Base-by-base conservation (phyloP, 305 asterid genomes). In the Nicotiana rustica region DNA sequence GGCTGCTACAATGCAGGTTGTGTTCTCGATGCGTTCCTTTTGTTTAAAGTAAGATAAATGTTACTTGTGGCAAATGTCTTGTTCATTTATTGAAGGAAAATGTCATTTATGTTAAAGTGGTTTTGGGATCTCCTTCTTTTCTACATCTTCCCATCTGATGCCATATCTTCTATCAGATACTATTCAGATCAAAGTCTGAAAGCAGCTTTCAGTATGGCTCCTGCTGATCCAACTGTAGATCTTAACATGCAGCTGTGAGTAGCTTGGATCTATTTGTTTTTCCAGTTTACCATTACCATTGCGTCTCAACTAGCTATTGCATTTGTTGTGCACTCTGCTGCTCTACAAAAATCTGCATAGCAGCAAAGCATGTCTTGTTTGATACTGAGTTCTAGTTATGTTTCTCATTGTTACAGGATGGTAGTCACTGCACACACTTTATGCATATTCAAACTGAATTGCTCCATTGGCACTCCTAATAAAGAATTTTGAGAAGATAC, bases 1-100 rank as follows among this genome's bases (percentile, higher is more conserved):
- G 93, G 98, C 98, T 82, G 97, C 98, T 71, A 95, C 98, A 18
- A 95, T 96, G 96, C 99, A 96, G 89, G 99, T 93, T 70, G 82
- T 93, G 85, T 90, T 96, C 89, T 93, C 98, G 33, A 95, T 97
- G 1, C 92, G 81, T 79, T 89, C 96, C 81, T 96, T 96, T 86
- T 91, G 86, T 89, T 84, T 96, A 85, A 89, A 98, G 99, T 95
- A 67, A 80, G 98, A 89, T 59, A 78, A 82, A 81, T 56, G 15
- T 57, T 49, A 76, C 33, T 80, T 83, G 55, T 83, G 77, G 65
- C 68, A 47, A 75, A 15, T 56, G 75, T n/a, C 44, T 31, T 76
- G 33, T 56, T 76, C 14, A 29, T 56, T 31, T 55, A 4, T 56
- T 56, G 52, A 55, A 56, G 80, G 33, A 75, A 75, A 15, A 29